Conservation (phyloP, 495 filamentous ascomycete species). For the Penicillium canariense region DNA sequence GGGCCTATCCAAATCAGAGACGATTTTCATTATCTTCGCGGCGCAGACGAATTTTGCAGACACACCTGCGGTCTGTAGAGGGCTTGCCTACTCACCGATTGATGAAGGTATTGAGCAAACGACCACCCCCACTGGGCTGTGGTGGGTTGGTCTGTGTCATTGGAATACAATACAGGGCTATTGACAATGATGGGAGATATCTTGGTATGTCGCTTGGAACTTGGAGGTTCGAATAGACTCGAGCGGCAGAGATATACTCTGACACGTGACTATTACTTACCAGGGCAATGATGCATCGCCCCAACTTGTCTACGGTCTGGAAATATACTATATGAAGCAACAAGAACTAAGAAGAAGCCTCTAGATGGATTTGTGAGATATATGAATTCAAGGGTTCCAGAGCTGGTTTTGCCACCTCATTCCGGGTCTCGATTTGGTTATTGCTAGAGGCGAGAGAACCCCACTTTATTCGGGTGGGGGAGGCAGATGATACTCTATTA, state of each 20-base stretch:
- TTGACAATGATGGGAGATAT: too few relatives aligned
- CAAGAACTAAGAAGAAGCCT: background rate
- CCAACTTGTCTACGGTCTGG: background rate
- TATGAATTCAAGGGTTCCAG: background rate
- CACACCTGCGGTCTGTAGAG: background rate
- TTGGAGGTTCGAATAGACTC: background rate
- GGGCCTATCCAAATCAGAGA: constrained; percentile 1
- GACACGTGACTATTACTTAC: background rate
- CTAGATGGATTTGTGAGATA: background rate
- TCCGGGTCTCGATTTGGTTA: background rate
- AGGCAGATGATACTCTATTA: too few relatives aligned
- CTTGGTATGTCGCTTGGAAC: too few relatives aligned
- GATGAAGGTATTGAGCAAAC: constrained; percentile 9
- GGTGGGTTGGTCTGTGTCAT: background rate
- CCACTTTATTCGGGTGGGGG: too few relatives aligned
- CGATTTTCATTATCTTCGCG: background rate
- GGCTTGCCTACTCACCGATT: constrained; percentile 5
- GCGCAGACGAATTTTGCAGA: background rate
- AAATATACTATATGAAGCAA: background rate
- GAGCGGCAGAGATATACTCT: background rate
- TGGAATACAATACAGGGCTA: background rate
- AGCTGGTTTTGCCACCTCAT: background rate
- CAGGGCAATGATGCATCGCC: background rate
- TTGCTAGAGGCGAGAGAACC: background rate
- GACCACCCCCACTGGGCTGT: constrained; percentile 1